phyloP scores from a whole-genome alignment of 2,329 filamentous ascomycete genomes.

The Penicillium decumbens region DNA sequence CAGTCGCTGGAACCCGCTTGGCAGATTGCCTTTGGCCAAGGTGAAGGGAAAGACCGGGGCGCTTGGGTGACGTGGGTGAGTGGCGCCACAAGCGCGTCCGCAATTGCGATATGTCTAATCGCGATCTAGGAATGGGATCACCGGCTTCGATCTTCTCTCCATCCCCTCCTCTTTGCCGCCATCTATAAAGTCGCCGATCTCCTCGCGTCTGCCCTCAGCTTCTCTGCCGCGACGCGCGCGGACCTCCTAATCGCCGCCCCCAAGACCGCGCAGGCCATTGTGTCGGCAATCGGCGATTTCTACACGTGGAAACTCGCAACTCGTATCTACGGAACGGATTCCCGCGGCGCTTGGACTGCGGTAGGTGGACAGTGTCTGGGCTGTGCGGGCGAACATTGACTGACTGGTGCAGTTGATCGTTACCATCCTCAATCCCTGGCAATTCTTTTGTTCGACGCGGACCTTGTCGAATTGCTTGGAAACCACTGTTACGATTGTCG shows the following conservation, averaged over 20 bases:
- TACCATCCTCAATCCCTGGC: slow-evolving; percentile 77
- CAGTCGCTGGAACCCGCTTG: slow-evolving; percentile 94
- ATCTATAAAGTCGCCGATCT: slow-evolving; percentile 63
- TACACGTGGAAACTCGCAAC: slow-evolving; percentile 80
- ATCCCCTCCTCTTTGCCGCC: slow-evolving; percentile 78
- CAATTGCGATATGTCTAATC: slow-evolving; percentile 3
- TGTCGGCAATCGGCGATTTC: slow-evolving; percentile 75
- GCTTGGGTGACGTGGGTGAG: slow-evolving; percentile 95
- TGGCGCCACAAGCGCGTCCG: slow-evolving; percentile 12
- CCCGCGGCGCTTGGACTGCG: slow-evolving; percentile 60
- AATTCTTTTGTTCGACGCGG: slow-evolving; percentile 90
- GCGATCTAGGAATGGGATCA: slow-evolving; percentile 77
- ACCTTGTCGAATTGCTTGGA: slow-evolving; percentile 94
- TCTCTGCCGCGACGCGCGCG: slow-evolving; percentile 55
- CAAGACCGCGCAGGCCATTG: slow-evolving; percentile 67
- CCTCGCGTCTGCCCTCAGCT: slow-evolving; percentile 52
- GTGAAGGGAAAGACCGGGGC: slow-evolving; percentile 51
- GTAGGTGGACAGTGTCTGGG: slow-evolving; percentile 44
- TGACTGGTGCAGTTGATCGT: slow-evolving; percentile 58
- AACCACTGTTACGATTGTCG: slow-evolving; percentile 75
- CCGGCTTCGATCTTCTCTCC: slow-evolving; percentile 80
- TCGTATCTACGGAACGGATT: slow-evolving; percentile 64
- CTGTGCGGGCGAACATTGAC: slow-evolving; percentile 1
- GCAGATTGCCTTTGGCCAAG: slow-evolving; percentile 71
- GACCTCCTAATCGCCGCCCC: slow-evolving; percentile 68